Conservation (phyloP, 352 stramenopile genomes). For the Globisporangium acanthophoron region DNA sequence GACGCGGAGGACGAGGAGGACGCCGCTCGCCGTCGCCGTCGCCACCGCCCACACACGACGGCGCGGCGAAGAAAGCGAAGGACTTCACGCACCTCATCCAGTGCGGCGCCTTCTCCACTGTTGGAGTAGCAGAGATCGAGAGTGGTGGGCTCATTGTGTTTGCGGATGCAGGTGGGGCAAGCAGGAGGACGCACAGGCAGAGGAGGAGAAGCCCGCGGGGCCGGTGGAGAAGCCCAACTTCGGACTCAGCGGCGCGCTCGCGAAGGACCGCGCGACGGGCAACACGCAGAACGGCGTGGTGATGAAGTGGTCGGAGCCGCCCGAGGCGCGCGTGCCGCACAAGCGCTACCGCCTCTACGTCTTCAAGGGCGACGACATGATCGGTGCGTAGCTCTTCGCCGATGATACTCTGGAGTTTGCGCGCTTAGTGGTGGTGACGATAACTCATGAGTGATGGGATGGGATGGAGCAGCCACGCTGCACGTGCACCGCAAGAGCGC, state of each 20-base stretch:
- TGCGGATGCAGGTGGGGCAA: conserved; percentile 58
- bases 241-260: conserved; percentile 94
- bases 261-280: conserved; percentile 92
- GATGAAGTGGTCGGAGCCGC: conserved; percentile 97
- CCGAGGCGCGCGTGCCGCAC: conserved; percentile 89
- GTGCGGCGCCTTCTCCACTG: conserved; percentile 16
- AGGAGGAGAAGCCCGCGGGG: conserved; percentile 22
- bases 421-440: not conserved
- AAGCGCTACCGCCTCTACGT: conserved; percentile 96
- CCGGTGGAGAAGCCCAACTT: conserved; percentile 95
- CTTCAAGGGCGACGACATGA: conserved; percentile 90
- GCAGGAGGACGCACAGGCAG: conserved; percentile 45
- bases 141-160: not conserved
- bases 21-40: conserved; percentile 20
- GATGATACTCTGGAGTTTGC: not conserved
- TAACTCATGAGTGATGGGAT: not conserved
- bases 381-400: conserved; percentile 36
- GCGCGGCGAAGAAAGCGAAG: conserved; percentile 36
- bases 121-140: not conserved
- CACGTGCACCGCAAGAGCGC: conserved; percentile 95
- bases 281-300: conserved; percentile 96
- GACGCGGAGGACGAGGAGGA: not conserved
- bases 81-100: conserved; percentile 54
- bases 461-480: conserved; percentile 70
- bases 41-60: conserved; percentile 15